Evolutionary conservation across 73 alveolate genomes (phyloP).

Genomic region (Paramecium sexaurelia): DNA sequence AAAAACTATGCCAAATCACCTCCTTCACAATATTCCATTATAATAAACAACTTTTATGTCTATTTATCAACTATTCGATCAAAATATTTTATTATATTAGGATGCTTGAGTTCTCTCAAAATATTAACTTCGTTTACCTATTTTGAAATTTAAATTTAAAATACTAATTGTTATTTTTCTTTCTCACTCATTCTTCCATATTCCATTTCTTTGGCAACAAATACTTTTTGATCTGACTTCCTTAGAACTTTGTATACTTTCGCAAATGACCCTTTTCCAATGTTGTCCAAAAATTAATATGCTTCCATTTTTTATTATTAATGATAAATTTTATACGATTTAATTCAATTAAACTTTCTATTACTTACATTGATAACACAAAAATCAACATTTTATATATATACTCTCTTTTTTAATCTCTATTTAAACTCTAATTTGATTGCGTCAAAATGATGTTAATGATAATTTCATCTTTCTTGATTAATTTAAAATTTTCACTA

Average conservation of each 20-base stretch:
- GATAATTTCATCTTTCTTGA: too few relatives aligned
- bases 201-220: slow-evolving; percentile 93
- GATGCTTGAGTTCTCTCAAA: slow-evolving; percentile 83
- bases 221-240: slow-evolving; percentile 79
- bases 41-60: slow-evolving; percentile 83
- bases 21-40: slow-evolving; percentile 97
- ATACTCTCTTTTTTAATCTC: too few relatives aligned
- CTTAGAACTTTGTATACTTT: slow-evolving; percentile 85
- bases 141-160: neutral
- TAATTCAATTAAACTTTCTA: neutral
- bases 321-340: neutral
- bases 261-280: slow-evolving; percentile 96
- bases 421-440: too few relatives aligned
- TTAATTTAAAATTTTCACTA: neutral
- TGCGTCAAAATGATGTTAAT: too few relatives aligned
- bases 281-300: slow-evolving; percentile 83
- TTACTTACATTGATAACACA: too few relatives aligned
- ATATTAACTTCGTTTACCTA: slow-evolving; percentile 88
- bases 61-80: slow-evolving; percentile 93
- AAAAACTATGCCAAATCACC: slow-evolving; percentile 93
- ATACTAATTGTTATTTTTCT: slow-evolving; percentile 88
- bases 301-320: slow-evolving; percentile 82
- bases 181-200: slow-evolving; percentile 91
- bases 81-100: slow-evolving; percentile 87
- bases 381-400: too few relatives aligned